Evolutionary conservation across 2,329 filamentous ascomycete species (phyloP), one percentile per base, ranked within the genome.

Genomic region (Trichocomaceae sp.): DNA sequence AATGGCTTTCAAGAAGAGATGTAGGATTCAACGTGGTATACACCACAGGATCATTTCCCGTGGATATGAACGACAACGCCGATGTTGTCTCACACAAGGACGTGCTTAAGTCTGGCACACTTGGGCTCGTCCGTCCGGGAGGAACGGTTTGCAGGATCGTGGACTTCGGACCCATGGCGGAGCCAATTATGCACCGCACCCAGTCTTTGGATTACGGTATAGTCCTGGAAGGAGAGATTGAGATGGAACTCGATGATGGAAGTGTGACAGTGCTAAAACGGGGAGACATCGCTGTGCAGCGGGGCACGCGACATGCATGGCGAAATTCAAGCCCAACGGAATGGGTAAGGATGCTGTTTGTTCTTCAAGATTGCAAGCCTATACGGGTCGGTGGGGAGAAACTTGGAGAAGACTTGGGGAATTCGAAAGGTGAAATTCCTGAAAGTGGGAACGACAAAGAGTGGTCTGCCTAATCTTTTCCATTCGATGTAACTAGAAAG

Each of bases 221-320:
- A 50, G 72, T 82, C 1, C 59, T 83, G 7, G 79, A 83, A 60
- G 80, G 80, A 1, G 70, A 73, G 59, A 62, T 83, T 20, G 77
- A 80, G 56, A 69, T 82, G 66, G 55, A 75, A 2, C 64, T 83
- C 3, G 80, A 81, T 56, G 74, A 74, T n/a, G 79, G 79, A 1
- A 77, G 77, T 54, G 69, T 63, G 49, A 70, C 70, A 47, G 54
- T 69, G 22, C 68, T 83, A 72, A 66, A 69, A 50, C 67, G 72
- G 10, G 80, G 80, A 1, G 80, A 83, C 61, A 67, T 82, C n/a
- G 76, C 75, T 8, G 75, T 83, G 17, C 79, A 83, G 66, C 69
- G 80, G 42, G 79, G 74, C 0, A 81, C 79, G 2, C 78, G 76
- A 67, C 80, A 83, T 64, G 73, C 73, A 26, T 82, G 79, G 79